Conservation (phyloP, 2,329 filamentous ascomycete species). For the Zasmidium angulare region DNA sequence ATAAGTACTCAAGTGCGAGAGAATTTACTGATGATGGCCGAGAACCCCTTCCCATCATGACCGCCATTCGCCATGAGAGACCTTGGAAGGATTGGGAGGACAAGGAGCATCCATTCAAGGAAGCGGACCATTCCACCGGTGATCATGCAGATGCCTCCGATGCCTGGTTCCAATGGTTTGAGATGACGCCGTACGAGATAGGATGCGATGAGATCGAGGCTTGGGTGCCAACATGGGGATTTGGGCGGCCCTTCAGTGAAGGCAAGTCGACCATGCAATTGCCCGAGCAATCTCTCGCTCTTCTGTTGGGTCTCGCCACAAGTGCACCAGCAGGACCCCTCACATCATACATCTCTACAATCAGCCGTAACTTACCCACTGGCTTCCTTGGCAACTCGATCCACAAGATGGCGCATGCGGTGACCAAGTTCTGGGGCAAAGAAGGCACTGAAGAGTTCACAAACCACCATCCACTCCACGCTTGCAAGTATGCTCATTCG, state of each 20-base stretch:
- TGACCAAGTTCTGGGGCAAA: constrained; percentile 36
- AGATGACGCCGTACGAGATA: constrained; percentile 37
- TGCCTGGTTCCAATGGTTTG: constrained; percentile 40
- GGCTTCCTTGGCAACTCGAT: constrained; percentile 34
- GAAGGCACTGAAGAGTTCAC: constrained; percentile 36
- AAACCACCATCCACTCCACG: constrained; percentile 37
- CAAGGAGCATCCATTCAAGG: constrained; percentile 29
- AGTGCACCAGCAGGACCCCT: constrained; percentile 36
- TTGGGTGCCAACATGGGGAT: constrained; percentile 39
- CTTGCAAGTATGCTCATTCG: constrained; percentile 25
- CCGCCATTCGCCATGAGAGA: constrained; percentile 30
- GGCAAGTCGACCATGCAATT: constrained; percentile 33
- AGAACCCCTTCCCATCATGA: constrained; percentile 31
- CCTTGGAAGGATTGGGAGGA: constrained; percentile 33
- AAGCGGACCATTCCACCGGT: constrained; percentile 24
- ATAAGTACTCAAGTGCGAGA: constrained; percentile 30
- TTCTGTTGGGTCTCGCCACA: constrained; percentile 35
- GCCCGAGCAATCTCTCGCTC: constrained; percentile 36
- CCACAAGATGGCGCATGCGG: constrained; percentile 25
- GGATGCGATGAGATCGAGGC: constrained; percentile 39
- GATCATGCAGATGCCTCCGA: constrained; percentile 35
- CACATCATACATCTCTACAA: constrained; percentile 35
- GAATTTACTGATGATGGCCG: constrained; percentile 26
- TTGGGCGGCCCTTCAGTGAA: constrained; percentile 36
- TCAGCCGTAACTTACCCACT: constrained; percentile 32